Base-by-base conservation (phyloP, 768 basidiomycete genomes). In the Xerocomellus chrysenteron region DNA sequence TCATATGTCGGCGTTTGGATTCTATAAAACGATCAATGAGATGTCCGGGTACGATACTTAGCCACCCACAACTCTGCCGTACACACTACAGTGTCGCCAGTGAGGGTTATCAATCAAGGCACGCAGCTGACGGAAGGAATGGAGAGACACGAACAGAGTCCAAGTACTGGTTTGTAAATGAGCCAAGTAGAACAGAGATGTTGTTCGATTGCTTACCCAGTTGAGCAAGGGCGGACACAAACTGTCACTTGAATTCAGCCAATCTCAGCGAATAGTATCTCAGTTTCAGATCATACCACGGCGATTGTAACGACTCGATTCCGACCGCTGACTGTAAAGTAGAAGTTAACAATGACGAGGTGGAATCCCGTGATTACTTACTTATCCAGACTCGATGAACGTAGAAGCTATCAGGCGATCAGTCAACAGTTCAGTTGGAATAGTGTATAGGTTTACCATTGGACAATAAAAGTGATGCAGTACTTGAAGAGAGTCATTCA, bases 381-480 rank as follows among this genome's bases (percentile, higher is more conserved):
- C 26, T 26, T 26, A 26, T 26, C 26, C 26, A 69, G 19, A 68
- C 62, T 37, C 65, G 65, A 26, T 68, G 67, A 24, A 54, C 54
- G 26, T 68, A 68, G 35, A 68, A 68, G 50, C 67, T 69, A 42
- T 43, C 11, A 26, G 8, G 2, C 0, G 1, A 16, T 64, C 14
- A 59, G 56, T 17, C 10, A 35, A 44, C 3, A 4, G 2, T 33
- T 35, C 33, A 43, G 28, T 19, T 11, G 12, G 37, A 4, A 37
- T 12, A n/a, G 10, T 3, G 37, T 32, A 17, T 24, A 17, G 14
- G 2, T 32, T 7, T 53, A 68, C 67, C 60, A 37, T 37, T 69
- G 62, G 11, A 68, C 67, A 19, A 57, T 36, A 39, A 69, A 69
- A 2, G 60, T 56, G 41, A 63, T 37, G 12, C 42, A 51, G 37